Evolutionary conservation across 208 protist genomes (phyloP).

Genomic region (Acanthamoeba sp.): DNA sequence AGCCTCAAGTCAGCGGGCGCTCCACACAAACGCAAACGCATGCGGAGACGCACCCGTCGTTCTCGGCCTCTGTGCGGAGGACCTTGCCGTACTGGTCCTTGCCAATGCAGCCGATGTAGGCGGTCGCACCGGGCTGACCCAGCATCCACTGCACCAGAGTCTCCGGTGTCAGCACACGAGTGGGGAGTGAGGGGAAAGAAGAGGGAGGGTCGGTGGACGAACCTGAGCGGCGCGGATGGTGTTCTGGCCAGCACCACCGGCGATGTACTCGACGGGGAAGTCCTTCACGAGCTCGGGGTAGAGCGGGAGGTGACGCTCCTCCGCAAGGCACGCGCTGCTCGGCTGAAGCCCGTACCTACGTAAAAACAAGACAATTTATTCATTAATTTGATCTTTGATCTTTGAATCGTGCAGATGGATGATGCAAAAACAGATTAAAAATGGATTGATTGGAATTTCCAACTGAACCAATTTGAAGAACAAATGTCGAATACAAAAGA

Average conservation of each 20-base stretch:
- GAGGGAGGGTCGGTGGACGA: no score
- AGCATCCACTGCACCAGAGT: constrained; percentile 88
- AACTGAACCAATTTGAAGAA: neutral
- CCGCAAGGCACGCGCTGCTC: constrained; percentile 93
- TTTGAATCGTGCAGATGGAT: no score
- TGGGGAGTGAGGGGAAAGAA: no score
- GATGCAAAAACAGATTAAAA: neutral
- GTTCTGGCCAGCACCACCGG: constrained; percentile 98
- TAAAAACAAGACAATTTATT: no score
- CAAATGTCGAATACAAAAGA: no score
- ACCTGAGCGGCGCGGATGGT: constrained; percentile 95
- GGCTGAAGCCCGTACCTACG: constrained; percentile 86
- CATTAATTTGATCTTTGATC: no score
- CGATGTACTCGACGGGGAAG: constrained; percentile 94
- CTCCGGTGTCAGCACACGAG: no score
- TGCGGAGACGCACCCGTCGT: constrained; percentile 92
- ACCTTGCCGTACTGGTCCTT: constrained; percentile 95
- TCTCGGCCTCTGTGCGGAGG: constrained; percentile 91
- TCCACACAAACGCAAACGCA: neutral
- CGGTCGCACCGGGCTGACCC: constrained; percentile 72
- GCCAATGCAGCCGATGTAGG: constrained; percentile 95
- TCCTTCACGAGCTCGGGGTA: constrained; percentile 90
- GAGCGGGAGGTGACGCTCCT: constrained; percentile 95
- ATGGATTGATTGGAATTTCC: constrained; percentile 1
- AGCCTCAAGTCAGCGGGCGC: neutral